Evolutionary conservation across 495 filamentous ascomycete genomes (phyloP).

Genomic region (Trichoderma parareesei): DNA sequence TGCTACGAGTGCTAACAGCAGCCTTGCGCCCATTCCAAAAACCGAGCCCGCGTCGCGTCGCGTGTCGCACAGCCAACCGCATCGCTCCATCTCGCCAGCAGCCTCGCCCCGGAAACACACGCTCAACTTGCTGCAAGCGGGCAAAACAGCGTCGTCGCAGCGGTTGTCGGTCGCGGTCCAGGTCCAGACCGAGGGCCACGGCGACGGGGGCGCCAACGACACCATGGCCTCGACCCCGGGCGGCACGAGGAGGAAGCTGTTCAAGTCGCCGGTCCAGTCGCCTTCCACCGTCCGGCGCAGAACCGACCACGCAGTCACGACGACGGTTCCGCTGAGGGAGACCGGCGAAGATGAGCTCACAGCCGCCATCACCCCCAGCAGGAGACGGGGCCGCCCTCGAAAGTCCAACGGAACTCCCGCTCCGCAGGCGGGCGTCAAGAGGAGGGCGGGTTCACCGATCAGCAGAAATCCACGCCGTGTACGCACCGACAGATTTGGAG

Average conservation of each 20-base stretch:
- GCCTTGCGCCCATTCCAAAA: constrained; percentile 17
- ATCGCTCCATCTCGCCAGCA: constrained; percentile 21
- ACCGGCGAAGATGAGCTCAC: constrained; percentile 34
- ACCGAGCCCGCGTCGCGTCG: constrained; percentile 19
- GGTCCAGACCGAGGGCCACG: constrained; percentile 37
- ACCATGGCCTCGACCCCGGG: constrained; percentile 25
- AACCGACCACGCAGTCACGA: constrained; percentile 29
- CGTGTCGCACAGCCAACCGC: constrained; percentile 21
- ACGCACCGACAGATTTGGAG: constrained; percentile 11
- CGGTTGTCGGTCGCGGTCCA: constrained; percentile 47
- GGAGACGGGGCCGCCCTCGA: constrained; percentile 27
- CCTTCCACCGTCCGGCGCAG: constrained; percentile 15
- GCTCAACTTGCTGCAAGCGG: constrained; percentile 43
- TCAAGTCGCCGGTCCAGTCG: constrained; percentile 24
- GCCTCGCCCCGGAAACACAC: constrained; percentile 44
- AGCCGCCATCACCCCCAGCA: constrained; percentile 32
- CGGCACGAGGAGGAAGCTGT: constrained; percentile 19
- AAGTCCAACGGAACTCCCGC: constrained; percentile 31
- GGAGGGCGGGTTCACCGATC: constrained; percentile 35
- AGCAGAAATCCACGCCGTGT: constrained; percentile 16
- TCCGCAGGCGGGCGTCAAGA: constrained; percentile 28
- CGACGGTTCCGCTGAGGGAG: constrained; percentile 43
- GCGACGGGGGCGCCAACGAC: constrained; percentile 13
- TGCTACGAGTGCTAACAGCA: not conserved
- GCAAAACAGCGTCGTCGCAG: constrained; percentile 38